These are phyloP conservation scores for Penicillium sp. DNA, from an alignment of 2,329 filamentous ascomycete genomes.

Conservation along the genomic window DNA sequence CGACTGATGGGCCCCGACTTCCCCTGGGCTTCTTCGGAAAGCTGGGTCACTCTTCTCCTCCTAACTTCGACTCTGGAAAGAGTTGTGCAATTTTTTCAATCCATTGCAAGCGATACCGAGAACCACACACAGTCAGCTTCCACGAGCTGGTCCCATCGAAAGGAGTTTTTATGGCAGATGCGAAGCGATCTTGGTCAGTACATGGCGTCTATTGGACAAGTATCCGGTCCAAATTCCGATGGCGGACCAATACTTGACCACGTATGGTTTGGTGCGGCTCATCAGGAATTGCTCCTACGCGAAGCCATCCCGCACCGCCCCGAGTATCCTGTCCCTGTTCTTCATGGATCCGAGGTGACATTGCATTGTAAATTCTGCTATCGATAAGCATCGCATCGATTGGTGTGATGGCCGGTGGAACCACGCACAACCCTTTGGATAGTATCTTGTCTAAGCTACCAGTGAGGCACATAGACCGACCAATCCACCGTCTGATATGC, in stretches of 20 bases:
- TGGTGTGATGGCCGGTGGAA: no score
- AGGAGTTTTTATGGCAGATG: conserved; percentile 29
- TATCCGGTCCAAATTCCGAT: not conserved
- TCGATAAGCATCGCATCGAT: no score
- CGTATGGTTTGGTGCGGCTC: conserved; percentile 28
- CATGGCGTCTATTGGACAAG: conserved; percentile 5
- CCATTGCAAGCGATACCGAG: conserved; percentile 20
- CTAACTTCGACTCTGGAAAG: conserved; percentile 27
- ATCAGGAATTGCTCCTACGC: conserved; percentile 20
- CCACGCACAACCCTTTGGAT: no score
- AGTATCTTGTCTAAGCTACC: no score
- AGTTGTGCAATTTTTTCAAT: conserved; percentile 23
- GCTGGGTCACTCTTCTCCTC: conserved; percentile 28
- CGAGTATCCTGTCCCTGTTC: conserved; percentile 19
- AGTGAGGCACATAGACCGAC: conserved; percentile 5
- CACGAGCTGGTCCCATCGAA: conserved; percentile 22
- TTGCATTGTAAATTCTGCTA: conserved; percentile 24
- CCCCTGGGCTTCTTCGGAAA: conserved; percentile 19
- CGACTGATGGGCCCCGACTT: conserved; percentile 29
- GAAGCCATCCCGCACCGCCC: conserved; percentile 22
- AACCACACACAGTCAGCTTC: conserved; percentile 1
- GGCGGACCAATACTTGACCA: conserved; percentile 14
- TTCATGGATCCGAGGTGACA: conserved; percentile 20
- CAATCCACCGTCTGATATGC: conserved; percentile 4
- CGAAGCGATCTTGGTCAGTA: conserved; percentile 23